Evolutionary conservation across 192 early-diverging fungal species (phyloP).

Genomic region (Rhizophagus clarus): DNA sequence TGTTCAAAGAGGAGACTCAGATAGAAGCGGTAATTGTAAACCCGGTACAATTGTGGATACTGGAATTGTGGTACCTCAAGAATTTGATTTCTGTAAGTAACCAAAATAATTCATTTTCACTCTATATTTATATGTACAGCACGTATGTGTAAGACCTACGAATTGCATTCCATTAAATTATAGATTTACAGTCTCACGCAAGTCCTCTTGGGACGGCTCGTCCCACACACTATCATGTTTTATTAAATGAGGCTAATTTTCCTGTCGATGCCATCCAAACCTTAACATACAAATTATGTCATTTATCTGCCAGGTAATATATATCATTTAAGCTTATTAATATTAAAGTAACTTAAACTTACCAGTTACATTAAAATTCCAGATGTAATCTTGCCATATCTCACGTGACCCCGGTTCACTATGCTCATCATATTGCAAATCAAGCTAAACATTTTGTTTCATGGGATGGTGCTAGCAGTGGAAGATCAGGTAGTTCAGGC

Average conservation of each 20-base stretch:
- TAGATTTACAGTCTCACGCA: slow-evolving; percentile 77
- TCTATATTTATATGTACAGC: neutral
- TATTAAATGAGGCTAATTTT: slow-evolving; percentile 57
- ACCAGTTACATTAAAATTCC: slow-evolving; percentile 61
- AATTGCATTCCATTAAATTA: neutral
- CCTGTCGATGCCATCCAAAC: slow-evolving; percentile 52
- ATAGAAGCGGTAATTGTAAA: slow-evolving; percentile 73
- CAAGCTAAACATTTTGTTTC: slow-evolving; percentile 33
- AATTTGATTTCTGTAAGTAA: slow-evolving; percentile 52
- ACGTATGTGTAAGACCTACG: neutral
- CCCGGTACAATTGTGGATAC: slow-evolving; percentile 79
- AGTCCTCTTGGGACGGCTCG: slow-evolving; percentile 91
- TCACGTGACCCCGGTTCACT: slow-evolving; percentile 51
- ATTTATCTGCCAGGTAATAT: slow-evolving; percentile 11
- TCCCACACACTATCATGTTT: slow-evolving; percentile 86
- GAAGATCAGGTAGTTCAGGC: slow-evolving; percentile 4
- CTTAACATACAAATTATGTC: slow-evolving; percentile 85
- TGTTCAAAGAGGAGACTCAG: slow-evolving; percentile 48
- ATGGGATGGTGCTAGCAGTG: neutral
- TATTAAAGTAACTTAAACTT: neutral
- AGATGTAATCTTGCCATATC: slow-evolving; percentile 84
- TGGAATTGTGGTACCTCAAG: slow-evolving; percentile 65
- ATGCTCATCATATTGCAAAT: slow-evolving; percentile 45
- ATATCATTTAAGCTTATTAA: neutral
- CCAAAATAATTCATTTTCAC: neutral